Conservation (phyloP, 768 basidiomycete species). For the Boletales sp. region DNA sequence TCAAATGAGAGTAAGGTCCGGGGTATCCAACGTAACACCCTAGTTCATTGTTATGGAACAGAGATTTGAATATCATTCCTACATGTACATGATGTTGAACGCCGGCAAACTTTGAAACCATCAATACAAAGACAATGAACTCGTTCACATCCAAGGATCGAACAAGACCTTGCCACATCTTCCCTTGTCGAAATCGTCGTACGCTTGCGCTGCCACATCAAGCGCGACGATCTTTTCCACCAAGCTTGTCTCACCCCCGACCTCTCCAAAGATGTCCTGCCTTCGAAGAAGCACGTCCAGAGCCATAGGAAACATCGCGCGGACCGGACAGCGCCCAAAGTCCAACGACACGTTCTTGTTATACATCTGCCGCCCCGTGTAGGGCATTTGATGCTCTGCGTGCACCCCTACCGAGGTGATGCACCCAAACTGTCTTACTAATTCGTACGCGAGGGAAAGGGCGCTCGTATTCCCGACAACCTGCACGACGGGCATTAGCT, state of each 20-base stretch:
- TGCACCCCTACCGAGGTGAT: constrained; percentile 77
- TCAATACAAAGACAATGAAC: neutral
- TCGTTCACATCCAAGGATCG: constrained; percentile 57
- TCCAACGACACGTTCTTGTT: constrained; percentile 77
- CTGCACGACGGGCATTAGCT: constrained; percentile 30
- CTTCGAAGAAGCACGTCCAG: constrained; percentile 64
- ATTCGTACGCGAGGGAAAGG: constrained; percentile 58
- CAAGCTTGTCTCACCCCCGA: constrained; percentile 58
- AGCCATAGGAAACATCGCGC: constrained; percentile 71
- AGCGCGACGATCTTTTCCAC: constrained; percentile 67
- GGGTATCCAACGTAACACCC: no score
- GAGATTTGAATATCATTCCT: no score
- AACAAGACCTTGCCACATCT: constrained; percentile 74
- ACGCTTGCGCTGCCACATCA: constrained; percentile 52
- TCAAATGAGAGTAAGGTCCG: no score
- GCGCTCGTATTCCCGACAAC: constrained; percentile 69
- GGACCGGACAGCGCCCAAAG: constrained; percentile 79
- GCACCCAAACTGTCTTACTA: constrained; percentile 73
- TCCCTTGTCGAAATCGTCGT: constrained; percentile 68
- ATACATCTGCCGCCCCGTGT: constrained; percentile 56
- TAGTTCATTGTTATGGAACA: no score
- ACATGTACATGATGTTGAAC: no score
- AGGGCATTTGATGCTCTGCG: constrained; percentile 49
- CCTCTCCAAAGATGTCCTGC: constrained; percentile 71
- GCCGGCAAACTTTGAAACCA: no score